A percentile compares a stretch with the other conserved stretches of the same genome.
phyloP scores from a whole-genome alignment of 2,329 filamentous ascomycete species.

The Alternaria gaisen region DNA sequence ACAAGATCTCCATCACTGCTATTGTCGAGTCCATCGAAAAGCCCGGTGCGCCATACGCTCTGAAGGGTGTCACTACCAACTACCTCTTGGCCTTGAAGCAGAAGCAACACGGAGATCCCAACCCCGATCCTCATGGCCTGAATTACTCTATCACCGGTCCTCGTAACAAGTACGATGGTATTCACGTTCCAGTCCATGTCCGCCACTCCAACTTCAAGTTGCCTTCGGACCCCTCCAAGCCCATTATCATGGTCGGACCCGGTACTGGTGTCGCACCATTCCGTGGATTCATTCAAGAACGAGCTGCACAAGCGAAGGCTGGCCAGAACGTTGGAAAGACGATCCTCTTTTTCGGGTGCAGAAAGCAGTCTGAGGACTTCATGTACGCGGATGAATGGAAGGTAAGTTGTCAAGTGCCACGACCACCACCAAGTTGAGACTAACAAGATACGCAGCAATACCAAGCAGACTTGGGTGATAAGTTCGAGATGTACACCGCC shows the following conservation, averaged over 20 bases:
- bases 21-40: constrained; percentile 87
- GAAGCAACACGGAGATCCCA: constrained; percentile 89
- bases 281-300: constrained; percentile 93
- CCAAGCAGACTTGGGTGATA: constrained; percentile 83
- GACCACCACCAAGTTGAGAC: constrained; percentile 20
- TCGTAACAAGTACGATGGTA: constrained; percentile 95
- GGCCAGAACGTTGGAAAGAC: constrained; percentile 87
- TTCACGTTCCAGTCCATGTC: constrained; percentile 93
- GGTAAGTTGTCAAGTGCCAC: constrained; percentile 64
- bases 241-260: constrained; percentile 94
- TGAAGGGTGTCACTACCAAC: constrained; percentile 96
- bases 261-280: constrained; percentile 97
- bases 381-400: constrained; percentile 92
- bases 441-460: constrained; percentile 69
- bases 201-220: constrained; percentile 99
- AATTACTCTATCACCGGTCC: constrained; percentile 89
- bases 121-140: constrained; percentile 82
- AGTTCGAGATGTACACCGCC: constrained; percentile 88
- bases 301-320: constrained; percentile 80
- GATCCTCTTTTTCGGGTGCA: constrained; percentile 93
- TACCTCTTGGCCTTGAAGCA: constrained; percentile 94
- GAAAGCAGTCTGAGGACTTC: constrained; percentile 88
- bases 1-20: constrained; percentile 94
- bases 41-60: constrained; percentile 77
- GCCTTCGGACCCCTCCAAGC: constrained; percentile 91